Evolutionary conservation across 202 grass and related monocot genomes (phyloP).

Genomic region (Brachypodium distachyon): DNA sequence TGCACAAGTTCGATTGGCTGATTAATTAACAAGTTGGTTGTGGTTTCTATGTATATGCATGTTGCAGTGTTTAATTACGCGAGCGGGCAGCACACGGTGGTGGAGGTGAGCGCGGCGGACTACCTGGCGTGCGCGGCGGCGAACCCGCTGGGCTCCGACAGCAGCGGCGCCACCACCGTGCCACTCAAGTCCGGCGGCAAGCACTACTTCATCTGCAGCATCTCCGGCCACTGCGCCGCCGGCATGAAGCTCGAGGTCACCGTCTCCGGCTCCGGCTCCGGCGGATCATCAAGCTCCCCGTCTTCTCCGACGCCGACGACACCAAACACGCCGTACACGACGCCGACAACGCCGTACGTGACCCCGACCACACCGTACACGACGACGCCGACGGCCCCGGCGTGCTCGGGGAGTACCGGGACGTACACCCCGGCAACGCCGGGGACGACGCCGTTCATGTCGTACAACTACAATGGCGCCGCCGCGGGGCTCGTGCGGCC

Average conservation of each 20-base stretch:
- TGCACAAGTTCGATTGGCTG: not conserved
- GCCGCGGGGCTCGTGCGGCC: not conserved
- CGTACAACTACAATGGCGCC: slow-evolving; percentile 17
- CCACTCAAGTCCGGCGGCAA: slow-evolving; percentile 41
- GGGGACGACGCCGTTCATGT: slow-evolving; percentile 22
- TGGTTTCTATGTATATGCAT: not conserved
- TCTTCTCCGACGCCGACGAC: not conserved
- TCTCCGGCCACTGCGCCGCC: slow-evolving; percentile 50
- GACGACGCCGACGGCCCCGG: slow-evolving; percentile 20
- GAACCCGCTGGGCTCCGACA: slow-evolving; percentile 52
- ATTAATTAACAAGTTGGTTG: not conserved
- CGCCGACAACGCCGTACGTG: not conserved
- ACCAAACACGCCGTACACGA: not conserved
- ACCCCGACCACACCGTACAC: not conserved
- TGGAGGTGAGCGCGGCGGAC: slow-evolving; percentile 47
- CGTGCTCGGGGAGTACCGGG: slow-evolving; percentile 22
- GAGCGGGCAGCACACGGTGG: slow-evolving; percentile 51
- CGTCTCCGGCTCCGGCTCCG: slow-evolving; percentile 23
- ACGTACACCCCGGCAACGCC: not conserved
- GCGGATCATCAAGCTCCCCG: not conserved
- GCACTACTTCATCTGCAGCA: slow-evolving; percentile 79
- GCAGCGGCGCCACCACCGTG: slow-evolving; percentile 48
- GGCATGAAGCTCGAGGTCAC: slow-evolving; percentile 81
- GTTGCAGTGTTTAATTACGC: slow-evolving; percentile 54
- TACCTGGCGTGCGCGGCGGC: slow-evolving; percentile 67